These are phyloP conservation scores for Polytolypa hystricis DNA, from an alignment of 2,329 filamentous ascomycete genomes.

Conservation along the genomic window DNA sequence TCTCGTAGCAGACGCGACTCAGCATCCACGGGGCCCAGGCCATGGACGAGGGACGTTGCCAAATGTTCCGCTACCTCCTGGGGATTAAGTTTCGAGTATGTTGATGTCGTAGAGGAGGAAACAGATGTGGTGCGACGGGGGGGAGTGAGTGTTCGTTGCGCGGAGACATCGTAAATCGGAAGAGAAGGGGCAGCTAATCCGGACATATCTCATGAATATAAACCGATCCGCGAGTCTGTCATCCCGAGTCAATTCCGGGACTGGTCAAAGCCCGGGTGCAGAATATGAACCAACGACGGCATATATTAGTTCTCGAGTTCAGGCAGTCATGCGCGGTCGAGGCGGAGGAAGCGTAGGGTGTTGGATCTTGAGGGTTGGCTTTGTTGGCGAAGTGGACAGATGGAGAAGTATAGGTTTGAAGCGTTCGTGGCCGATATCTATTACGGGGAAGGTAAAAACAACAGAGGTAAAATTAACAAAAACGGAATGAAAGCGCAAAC, in stretches of 20 bases:
- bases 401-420: too few species aligned
- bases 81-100: constrained; percentile 57
- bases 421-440: too few species aligned
- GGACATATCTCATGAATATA: constrained; percentile 46
- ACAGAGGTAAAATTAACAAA: too few species aligned
- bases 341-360: too few species aligned
- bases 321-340: too few species aligned
- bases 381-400: too few species aligned
- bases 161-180: constrained; percentile 41
- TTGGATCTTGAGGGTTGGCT: too few species aligned
- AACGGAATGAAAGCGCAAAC: too few species aligned
- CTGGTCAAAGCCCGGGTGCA: constrained; percentile 3
- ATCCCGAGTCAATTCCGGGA: constrained; percentile 6
- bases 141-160: constrained; percentile 11
- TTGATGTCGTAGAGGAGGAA: constrained; percentile 30
- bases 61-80: constrained; percentile 67
- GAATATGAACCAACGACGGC: background rate
- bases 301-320: constrained; percentile 7
- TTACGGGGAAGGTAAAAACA: too few species aligned
- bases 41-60: constrained; percentile 70
- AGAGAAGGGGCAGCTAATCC: constrained; percentile 48
- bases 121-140: constrained; percentile 6
- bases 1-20: constrained; percentile 66
- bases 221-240: constrained; percentile 4
- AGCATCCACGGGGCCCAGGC: constrained; percentile 71